phyloP scores from a whole-genome alignment of 768 basidiomycete genomes.

The Auriculariales sp. region DNA sequence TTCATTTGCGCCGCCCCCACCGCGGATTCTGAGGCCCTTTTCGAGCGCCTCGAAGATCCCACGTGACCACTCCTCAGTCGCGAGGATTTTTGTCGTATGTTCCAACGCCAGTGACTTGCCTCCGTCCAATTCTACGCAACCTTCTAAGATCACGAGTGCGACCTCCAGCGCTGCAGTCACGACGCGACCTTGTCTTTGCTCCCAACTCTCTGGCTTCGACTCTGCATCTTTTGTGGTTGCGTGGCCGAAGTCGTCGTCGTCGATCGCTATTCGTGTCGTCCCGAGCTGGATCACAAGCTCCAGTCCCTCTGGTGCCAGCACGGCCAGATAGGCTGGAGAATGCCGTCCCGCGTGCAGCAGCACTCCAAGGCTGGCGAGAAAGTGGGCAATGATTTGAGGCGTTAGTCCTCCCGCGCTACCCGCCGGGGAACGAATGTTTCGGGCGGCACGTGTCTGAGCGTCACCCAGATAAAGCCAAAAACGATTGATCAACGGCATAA shows the following conservation, averaged over 20 bases:
- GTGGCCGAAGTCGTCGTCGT: constrained; percentile 20
- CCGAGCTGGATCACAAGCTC: constrained; percentile 76
- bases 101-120: constrained; percentile 66
- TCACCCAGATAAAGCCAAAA: constrained; percentile 93
- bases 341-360: constrained; percentile 73
- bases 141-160: constrained; percentile 60
- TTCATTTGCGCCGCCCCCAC: constrained; percentile 53
- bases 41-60: constrained; percentile 51
- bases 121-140: constrained; percentile 57
- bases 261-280: constrained; percentile 40
- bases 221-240: constrained; percentile 16
- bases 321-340: constrained; percentile 63
- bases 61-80: constrained; percentile 68
- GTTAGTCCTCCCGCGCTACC: constrained; percentile 67
- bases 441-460: constrained; percentile 59
- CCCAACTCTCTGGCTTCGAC: constrained; percentile 6
- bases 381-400: constrained; percentile 60
- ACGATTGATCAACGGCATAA: constrained; percentile 79
- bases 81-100: constrained; percentile 54
- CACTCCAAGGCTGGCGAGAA: constrained; percentile 60
- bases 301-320: constrained; percentile 69
- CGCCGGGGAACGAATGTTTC: constrained; percentile 49
- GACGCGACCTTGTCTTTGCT: constrained; percentile 53
- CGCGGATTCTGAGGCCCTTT: constrained; percentile 42
- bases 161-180: constrained; percentile 67